Base-by-base conservation (phyloP, 2,329 filamentous ascomycete genomes). In the Trichoderma cornu-damae region DNA sequence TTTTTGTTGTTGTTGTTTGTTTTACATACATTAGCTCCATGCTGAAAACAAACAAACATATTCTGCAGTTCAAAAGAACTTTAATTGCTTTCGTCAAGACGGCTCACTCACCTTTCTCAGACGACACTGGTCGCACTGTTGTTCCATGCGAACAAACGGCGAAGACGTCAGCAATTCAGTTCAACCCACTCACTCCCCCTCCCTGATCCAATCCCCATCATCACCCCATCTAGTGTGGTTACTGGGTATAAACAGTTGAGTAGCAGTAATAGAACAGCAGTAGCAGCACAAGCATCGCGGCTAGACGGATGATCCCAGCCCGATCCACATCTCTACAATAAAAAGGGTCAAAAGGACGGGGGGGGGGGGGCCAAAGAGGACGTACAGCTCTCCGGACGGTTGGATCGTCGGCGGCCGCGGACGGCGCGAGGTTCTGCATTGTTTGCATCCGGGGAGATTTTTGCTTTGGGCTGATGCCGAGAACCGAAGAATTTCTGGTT, bases 51-150 rank as follows among this genome's bases (percentile, higher is more conserved):
- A 37, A 18, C 1, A n/a, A n/a, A n/a, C n/a, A n/a, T n/a, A n/a
- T n/a, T n/a, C n/a, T n/a, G n/a, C n/a, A n/a, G n/a, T n/a, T n/a
- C n/a, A n/a, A n/a, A n/a, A n/a, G n/a, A n/a, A n/a, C n/a, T n/a
- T n/a, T n/a, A n/a, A n/a, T n/a, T 43, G 20, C 14, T n/a, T 1
- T 11, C 5, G n/a, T 28, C 22, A 30, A 6, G 22, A 8, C 1
- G 43, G 35, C 32, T 46, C 58, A 66, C 69, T 67, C 61, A 75
- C 73, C 69, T 75, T 75, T 62, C 72, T 69, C 28, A 69, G 63
- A 14, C 73, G 73, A 54, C 73, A 75, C 67, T 77, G 75, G 62
- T 78, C 75, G 66, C 75, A 78, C 75, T 78, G 62, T 50, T 49
- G n/a, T n/a, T 8, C 4, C 14, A 18, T 43, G 35, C 51, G n/a